Conservation (phyloP, 1,139 yeast genomes). For the Candida neerlandica region DNA sequence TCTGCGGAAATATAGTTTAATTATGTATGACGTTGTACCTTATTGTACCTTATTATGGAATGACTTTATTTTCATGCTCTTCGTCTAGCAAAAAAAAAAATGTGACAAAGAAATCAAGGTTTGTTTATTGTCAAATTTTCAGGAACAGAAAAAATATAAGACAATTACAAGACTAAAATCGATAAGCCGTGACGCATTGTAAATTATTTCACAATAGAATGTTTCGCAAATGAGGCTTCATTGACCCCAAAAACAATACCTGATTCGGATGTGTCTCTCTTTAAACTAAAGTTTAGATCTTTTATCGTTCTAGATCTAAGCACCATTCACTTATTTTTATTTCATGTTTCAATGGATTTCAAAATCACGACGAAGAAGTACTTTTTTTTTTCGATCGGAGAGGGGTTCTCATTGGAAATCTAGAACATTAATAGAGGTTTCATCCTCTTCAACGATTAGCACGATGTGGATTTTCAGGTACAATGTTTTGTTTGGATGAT, state of each 20-base stretch:
- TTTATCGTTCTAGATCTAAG: background rate
- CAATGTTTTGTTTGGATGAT: background rate
- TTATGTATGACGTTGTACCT: background rate
- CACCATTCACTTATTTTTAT: background rate
- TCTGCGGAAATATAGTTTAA: background rate
- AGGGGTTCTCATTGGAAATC: background rate
- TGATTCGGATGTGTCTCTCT: background rate
- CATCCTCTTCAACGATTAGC: background rate
- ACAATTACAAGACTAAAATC: background rate
- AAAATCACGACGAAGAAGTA: background rate
- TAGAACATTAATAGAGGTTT: background rate
- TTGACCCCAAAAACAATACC: background rate
- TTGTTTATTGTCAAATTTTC: background rate
- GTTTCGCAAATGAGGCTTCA: conserved; percentile 3
- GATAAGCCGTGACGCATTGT: background rate
- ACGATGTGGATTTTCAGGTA: background rate
- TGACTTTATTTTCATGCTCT: background rate
- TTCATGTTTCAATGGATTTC: background rate
- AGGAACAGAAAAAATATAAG: background rate
- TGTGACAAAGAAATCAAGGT: background rate
- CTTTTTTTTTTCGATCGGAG: background rate
- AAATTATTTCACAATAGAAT: background rate
- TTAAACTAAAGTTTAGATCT: background rate
- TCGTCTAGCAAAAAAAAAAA: background rate
- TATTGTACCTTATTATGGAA: background rate